These are phyloP conservation scores for Cercospora zeina DNA, from an alignment of 2,329 filamentous ascomycete genomes.

Conservation along the genomic window DNA sequence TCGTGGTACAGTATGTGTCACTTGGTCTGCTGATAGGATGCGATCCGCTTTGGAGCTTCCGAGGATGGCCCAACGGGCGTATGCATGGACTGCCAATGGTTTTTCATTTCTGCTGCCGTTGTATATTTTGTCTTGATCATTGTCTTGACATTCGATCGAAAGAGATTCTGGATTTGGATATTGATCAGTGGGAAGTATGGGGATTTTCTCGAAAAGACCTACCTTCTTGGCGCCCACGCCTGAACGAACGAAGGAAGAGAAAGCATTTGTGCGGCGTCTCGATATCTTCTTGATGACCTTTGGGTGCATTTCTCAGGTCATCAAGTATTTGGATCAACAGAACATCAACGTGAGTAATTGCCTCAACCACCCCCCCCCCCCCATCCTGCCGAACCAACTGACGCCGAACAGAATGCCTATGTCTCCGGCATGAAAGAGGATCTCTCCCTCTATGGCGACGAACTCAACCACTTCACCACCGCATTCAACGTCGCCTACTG, in stretches of 20 bases:
- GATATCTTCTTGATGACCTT: conserved; percentile 46
- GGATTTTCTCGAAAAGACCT: conserved; percentile 22
- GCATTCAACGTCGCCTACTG: conserved; percentile 46
- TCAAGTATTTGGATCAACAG: conserved; percentile 37
- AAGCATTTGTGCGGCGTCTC: conserved; percentile 42
- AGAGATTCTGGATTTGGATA: background rate
- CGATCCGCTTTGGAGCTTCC: conserved; percentile 6
- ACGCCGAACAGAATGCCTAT: conserved; percentile 6
- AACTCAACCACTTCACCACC: conserved; percentile 43
- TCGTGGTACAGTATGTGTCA: conserved; percentile 9
- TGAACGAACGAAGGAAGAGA: conserved; percentile 39
- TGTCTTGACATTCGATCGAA: background rate
- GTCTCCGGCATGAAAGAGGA: conserved; percentile 35
- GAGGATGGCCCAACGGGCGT: background rate
- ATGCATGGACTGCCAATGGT: background rate
- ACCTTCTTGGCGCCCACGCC: conserved; percentile 27
- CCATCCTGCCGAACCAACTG: background rate
- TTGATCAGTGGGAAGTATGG: conserved; percentile 17
- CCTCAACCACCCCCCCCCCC: conserved; percentile 4
- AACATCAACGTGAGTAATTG: conserved; percentile 34
- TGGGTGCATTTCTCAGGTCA: conserved; percentile 46
- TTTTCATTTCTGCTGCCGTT: background rate
- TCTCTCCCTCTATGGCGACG: conserved; percentile 32
- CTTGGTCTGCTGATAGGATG: conserved; percentile 14
- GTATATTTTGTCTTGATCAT: background rate